These are phyloP conservation scores for Beauveria sp. DNA, from an alignment of 2,329 filamentous ascomycete species.

Conservation along the genomic window DNA sequence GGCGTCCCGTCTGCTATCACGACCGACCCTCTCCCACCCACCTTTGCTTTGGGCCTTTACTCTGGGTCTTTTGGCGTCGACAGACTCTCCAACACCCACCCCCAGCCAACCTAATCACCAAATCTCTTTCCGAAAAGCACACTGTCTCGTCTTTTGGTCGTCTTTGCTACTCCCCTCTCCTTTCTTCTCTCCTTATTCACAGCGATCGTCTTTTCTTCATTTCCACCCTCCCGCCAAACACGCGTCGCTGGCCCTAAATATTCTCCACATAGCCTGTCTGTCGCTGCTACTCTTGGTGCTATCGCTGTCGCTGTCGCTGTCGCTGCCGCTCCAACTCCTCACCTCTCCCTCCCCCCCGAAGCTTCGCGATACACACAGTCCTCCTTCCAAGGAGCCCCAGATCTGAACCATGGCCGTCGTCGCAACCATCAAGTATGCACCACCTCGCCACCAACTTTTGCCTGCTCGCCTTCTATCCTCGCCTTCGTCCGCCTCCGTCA, in stretches of 20 bases:
- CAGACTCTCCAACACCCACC: not conserved
- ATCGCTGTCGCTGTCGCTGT: not conserved
- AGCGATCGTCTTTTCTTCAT: not conserved
- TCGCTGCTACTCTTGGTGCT: slow-evolving; percentile 1
- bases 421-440: slow-evolving; percentile 56
- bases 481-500: not conserved
- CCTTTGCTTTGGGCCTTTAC: not conserved
- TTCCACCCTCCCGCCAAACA: not conserved
- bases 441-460: slow-evolving; percentile 14
- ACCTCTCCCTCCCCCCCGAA: slow-evolving; percentile 6
- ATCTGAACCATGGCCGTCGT: slow-evolving; percentile 48
- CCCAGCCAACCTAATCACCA: slow-evolving; percentile 3
- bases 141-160: not conserved
- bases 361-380: slow-evolving; percentile 6
- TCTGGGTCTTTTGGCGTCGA: not conserved
- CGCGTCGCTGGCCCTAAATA: not conserved
- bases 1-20: not conserved
- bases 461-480: slow-evolving; percentile 8
- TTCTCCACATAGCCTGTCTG: not conserved
- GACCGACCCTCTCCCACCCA: not conserved
- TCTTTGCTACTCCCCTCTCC: not conserved
- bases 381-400: slow-evolving; percentile 31
- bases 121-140: slow-evolving; percentile 6
- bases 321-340: slow-evolving; percentile 12
- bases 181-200: not conserved